phyloP scores from a whole-genome alignment of 108 stramenopile genomes.

The Fragilaria radians region DNA sequence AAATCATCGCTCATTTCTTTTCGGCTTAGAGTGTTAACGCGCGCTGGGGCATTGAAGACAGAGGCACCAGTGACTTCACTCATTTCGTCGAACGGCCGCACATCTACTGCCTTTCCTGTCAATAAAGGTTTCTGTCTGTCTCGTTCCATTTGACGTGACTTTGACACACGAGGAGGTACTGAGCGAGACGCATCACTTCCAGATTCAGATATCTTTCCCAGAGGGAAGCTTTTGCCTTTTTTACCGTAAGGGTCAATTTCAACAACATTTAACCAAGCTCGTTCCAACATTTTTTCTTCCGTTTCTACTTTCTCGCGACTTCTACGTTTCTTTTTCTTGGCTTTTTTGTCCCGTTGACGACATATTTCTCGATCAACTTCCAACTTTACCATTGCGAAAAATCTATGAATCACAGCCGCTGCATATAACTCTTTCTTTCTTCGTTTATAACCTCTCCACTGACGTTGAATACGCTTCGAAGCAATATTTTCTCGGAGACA shows the following conservation, averaged over 20 bases:
- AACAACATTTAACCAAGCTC: constrained; percentile 55
- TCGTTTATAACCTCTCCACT: constrained; percentile 52
- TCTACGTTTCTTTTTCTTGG: constrained; percentile 37
- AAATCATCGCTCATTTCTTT: constrained; percentile 43
- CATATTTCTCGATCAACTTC: constrained; percentile 65
- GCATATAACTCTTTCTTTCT: constrained; percentile 45
- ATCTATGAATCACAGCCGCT: constrained; percentile 63
- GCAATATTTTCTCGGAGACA: constrained; percentile 54
- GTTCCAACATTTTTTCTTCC: constrained; percentile 53
- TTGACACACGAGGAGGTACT: neutral
- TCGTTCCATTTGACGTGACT: constrained; percentile 7
- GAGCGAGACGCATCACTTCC: constrained; percentile 12
- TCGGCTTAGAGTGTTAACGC: constrained; percentile 10
- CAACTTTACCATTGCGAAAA: constrained; percentile 58
- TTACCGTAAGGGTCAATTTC: constrained; percentile 23
- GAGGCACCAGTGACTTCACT: constrained; percentile 32
- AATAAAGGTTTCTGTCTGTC: constrained; percentile 12
- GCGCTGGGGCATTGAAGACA: constrained; percentile 12
- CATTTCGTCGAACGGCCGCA: constrained; percentile 23
- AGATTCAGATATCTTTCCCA: constrained; percentile 9
- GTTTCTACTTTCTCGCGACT: constrained; percentile 30
- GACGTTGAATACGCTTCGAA: constrained; percentile 50
- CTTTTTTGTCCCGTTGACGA: constrained; percentile 33
- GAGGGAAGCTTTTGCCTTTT: constrained; percentile 2
- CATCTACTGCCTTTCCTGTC: constrained; percentile 24